A percentile compares a stretch with the other conserved stretches of the same genome.
phyloP scores from a whole-genome alignment of 225 moss, liverwort and hornwort species.

The Lunularia cruciata region DNA sequence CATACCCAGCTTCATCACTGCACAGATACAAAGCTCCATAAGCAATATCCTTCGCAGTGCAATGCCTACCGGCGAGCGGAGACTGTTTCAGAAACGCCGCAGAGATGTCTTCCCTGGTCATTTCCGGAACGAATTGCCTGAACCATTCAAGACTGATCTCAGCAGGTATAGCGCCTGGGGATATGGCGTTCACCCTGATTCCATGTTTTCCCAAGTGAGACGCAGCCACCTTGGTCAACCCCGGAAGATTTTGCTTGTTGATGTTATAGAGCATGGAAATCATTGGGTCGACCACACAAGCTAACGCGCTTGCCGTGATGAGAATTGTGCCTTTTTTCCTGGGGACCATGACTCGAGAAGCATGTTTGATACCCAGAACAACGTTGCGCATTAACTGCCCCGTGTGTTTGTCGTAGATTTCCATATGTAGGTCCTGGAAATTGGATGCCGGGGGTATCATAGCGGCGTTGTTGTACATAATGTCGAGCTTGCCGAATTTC shows the following conservation, averaged over 20 bases:
- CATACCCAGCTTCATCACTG: too few relatives aligned
- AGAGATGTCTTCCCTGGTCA: too few relatives aligned
- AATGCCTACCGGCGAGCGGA: too few relatives aligned
- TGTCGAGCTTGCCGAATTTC: constrained; percentile 27
- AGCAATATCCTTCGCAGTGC: too few relatives aligned
- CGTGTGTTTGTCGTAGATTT: background rate
- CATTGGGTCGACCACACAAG: too few relatives aligned
- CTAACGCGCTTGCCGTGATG: constrained; percentile 6
- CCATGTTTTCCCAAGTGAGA: constrained; percentile 16
- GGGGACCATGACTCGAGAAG: constrained; percentile 17
- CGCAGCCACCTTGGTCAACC: constrained; percentile 10
- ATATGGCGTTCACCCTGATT: constrained; percentile 28
- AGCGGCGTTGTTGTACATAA: constrained; percentile 22
- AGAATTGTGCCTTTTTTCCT: constrained; percentile 13
- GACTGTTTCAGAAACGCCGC: too few relatives aligned
- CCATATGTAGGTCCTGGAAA: constrained; percentile 1
- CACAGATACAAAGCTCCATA: too few relatives aligned
- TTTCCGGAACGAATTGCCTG: too few relatives aligned
- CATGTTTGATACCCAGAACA: background rate
- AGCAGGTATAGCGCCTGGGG: too few relatives aligned
- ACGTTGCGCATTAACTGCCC: background rate
- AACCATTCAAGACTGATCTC: too few relatives aligned
- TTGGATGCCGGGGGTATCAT: background rate
- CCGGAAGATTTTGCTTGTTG: constrained; percentile 4
- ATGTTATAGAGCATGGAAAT: constrained; percentile 12